Evolutionary conservation across 345 rosid genomes (phyloP).

Genomic region (Arabidopsis thaliana): DNA sequence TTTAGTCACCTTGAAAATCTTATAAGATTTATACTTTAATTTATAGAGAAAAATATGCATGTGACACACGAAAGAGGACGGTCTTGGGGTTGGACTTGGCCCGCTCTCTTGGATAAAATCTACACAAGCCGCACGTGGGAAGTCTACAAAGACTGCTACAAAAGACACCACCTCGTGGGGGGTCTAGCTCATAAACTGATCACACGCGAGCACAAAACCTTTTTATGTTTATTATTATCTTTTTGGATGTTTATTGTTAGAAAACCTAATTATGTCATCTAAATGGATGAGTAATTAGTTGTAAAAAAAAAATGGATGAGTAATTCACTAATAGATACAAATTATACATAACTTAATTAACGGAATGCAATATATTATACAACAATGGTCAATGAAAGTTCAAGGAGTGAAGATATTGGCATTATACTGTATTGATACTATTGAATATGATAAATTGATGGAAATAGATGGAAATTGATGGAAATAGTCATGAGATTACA

Average conservation of each 20-base stretch:
- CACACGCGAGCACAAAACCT: conserved; percentile 24
- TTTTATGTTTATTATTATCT: not conserved
- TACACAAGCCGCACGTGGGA: conserved; percentile 31
- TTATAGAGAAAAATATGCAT: not conserved
- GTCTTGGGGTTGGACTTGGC: conserved; percentile 33
- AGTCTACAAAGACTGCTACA: conserved; percentile 45
- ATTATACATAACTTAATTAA: not conserved
- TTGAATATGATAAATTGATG: not conserved
- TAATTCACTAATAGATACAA: not conserved
- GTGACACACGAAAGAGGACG: conserved; percentile 24
- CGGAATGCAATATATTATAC: not conserved
- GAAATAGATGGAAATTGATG: not conserved
- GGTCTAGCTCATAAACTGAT: conserved; percentile 21
- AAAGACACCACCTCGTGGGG: conserved; percentile 39
- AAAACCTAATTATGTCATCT: not conserved
- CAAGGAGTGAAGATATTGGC: not conserved
- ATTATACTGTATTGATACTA: not conserved
- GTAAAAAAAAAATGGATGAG: not conserved
- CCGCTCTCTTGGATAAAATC: conserved; percentile 33
- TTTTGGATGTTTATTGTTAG: not conserved
- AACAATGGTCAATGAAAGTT: not conserved
- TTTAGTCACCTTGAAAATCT: not conserved
- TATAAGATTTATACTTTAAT: not conserved
- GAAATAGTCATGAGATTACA: not conserved
- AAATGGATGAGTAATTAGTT: not conserved